A percentile compares a stretch with the other conserved stretches of the same genome.
These are phyloP conservation scores for Dactylis glomerata DNA, from an alignment of 176 grass and related monocot species.

Conservation along the genomic window DNA sequence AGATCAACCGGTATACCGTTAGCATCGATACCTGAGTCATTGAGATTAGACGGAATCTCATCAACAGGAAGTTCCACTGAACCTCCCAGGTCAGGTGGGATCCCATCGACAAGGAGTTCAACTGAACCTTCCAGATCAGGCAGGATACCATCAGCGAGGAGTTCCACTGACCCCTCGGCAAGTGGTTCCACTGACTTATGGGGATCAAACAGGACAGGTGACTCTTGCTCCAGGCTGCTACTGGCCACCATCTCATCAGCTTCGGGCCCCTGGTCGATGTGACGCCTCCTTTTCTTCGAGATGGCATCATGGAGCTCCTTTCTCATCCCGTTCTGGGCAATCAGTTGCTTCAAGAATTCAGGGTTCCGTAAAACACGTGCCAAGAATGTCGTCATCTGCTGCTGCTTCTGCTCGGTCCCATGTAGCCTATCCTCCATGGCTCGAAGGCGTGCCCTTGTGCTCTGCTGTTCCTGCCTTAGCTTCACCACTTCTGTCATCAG, in stretches of 20 bases:
- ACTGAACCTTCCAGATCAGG: neutral
- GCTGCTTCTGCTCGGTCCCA: conserved; percentile 80
- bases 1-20: conserved; percentile 7
- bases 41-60: conserved; percentile 10
- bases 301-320: conserved; percentile 84
- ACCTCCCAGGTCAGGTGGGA: neutral
- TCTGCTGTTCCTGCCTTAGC: conserved; percentile 90
- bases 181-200: conserved; percentile 18
- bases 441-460: conserved; percentile 60
- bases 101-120: neutral
- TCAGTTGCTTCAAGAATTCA: conserved; percentile 65
- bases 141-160: neutral
- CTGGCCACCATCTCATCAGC: conserved; percentile 36
- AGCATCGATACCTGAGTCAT: neutral
- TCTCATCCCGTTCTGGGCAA: conserved; percentile 56
- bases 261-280: conserved; percentile 56
- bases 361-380: conserved; percentile 73
- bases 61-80: conserved; percentile 21
- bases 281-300: conserved; percentile 75
- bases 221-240: conserved; percentile 39
- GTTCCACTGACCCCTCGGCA: neutral
- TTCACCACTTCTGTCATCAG: conserved; percentile 85
- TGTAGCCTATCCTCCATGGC: conserved; percentile 83
- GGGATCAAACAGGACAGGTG: conserved; percentile 32
- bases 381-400: conserved; percentile 81